Evolutionary conservation across 2,329 filamentous ascomycete species (phyloP).

Genomic region (Thelonectria discophora): DNA sequence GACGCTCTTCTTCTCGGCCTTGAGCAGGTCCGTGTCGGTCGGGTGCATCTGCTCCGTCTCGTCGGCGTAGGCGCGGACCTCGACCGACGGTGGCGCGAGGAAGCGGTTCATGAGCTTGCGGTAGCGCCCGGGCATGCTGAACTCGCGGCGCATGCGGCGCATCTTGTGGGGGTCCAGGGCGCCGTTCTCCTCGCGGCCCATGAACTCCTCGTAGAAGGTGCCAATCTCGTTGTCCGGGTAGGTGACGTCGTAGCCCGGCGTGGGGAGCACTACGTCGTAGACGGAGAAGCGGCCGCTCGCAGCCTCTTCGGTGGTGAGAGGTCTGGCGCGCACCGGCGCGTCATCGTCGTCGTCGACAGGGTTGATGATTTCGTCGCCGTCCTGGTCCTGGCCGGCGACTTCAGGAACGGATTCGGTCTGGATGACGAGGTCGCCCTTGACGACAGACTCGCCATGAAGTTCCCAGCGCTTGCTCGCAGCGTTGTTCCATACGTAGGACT

Average conservation of each 20-base stretch:
- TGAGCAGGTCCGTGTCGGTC: constrained; percentile 81
- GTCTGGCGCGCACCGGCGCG: constrained; percentile 67
- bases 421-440: constrained; percentile 87
- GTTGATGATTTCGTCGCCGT: constrained; percentile 58
- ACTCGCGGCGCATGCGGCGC: constrained; percentile 85
- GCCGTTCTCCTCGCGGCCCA: constrained; percentile 82
- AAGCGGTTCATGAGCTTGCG: constrained; percentile 83
- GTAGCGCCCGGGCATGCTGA: constrained; percentile 89
- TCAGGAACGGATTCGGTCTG: constrained; percentile 46
- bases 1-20: constrained; percentile 46
- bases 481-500: constrained; percentile 93
- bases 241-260: constrained; percentile 88
- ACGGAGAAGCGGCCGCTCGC: constrained; percentile 79
- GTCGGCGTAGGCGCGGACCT: constrained; percentile 74
- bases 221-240: constrained; percentile 88
- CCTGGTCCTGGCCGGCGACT: constrained; percentile 68
- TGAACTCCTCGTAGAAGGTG: constrained; percentile 86
- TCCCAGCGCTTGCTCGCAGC: constrained; percentile 84
- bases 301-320: constrained; percentile 80
- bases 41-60: constrained; percentile 86
- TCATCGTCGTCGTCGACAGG: constrained; percentile 54
- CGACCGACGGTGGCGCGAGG: constrained; percentile 69
- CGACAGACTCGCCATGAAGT: constrained; percentile 74
- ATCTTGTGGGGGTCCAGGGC: constrained; percentile 84
- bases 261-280: constrained; percentile 88